phyloP scores from a whole-genome alignment of 192 early-diverging fungal genomes.

The Entomortierella chlamydospora region DNA sequence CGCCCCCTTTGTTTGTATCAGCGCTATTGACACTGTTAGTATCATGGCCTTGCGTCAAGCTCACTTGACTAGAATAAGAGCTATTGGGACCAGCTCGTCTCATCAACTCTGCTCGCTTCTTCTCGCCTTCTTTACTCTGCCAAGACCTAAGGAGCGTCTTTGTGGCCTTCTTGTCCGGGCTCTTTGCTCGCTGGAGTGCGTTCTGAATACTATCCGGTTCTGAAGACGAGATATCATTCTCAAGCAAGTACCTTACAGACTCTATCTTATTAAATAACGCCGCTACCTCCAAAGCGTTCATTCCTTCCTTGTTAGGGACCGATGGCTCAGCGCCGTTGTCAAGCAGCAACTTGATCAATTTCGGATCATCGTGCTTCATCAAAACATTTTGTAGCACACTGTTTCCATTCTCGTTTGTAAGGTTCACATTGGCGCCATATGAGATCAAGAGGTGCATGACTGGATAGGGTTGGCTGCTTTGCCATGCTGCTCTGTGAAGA shows the following conservation, averaged over 20 bases:
- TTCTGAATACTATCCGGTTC: slow-evolving; percentile 16
- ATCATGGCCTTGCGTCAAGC: slow-evolving; percentile 21
- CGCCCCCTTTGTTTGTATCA: slow-evolving; percentile 25
- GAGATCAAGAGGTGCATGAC: slow-evolving; percentile 47
- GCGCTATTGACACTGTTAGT: slow-evolving; percentile 23
- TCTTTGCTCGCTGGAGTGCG: slow-evolving; percentile 26
- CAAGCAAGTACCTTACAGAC: slow-evolving; percentile 32
- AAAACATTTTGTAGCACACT: slow-evolving; percentile 45
- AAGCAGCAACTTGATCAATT: slow-evolving; percentile 32
- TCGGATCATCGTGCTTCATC: slow-evolving; percentile 54
- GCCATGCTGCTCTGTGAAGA: slow-evolving; percentile 40
- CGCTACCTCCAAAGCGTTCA: slow-evolving; percentile 42
- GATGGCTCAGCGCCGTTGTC: slow-evolving; percentile 42
- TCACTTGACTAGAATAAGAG: slow-evolving; percentile 15
- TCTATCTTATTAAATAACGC: slow-evolving; percentile 42
- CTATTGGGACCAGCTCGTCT: neutral
- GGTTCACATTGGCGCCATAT: slow-evolving; percentile 44
- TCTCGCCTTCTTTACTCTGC: slow-evolving; percentile 43
- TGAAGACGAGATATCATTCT: slow-evolving; percentile 34
- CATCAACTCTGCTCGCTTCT: slow-evolving; percentile 19
- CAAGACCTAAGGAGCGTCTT: slow-evolving; percentile 36
- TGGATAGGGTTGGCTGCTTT: slow-evolving; percentile 19
- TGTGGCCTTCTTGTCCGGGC: slow-evolving; percentile 39
- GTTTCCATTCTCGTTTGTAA: slow-evolving; percentile 47
- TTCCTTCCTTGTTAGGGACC: slow-evolving; percentile 40